These are phyloP conservation scores for Zarea fungicola DNA, from an alignment of 2,329 filamentous ascomycete genomes.

Conservation along the genomic window DNA sequence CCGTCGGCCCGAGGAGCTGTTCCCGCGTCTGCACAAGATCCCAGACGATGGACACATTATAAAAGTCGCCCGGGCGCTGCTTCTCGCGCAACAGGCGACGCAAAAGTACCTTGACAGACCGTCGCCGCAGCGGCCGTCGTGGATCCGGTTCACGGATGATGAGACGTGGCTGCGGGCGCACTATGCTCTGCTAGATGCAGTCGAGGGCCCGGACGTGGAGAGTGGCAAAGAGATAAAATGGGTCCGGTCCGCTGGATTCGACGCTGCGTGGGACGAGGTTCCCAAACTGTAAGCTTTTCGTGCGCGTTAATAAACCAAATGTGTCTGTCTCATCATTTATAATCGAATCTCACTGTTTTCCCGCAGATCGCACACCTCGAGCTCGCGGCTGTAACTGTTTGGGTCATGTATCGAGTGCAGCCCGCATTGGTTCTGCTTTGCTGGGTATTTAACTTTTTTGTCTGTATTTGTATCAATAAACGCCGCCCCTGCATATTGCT, in stretches of 20 bases:
- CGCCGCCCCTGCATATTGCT: conserved; percentile 13
- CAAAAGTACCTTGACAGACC: conserved; percentile 37
- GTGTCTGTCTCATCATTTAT: no score
- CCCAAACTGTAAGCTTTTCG: conserved; percentile 18
- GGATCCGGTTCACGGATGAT: conserved; percentile 48
- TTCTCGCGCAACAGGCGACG: conserved; percentile 53
- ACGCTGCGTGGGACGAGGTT: conserved; percentile 57
- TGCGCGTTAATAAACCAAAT: no score
- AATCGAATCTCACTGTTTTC: no score
- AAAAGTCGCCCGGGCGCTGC: conserved; percentile 68
- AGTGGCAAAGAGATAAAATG: conserved; percentile 40
- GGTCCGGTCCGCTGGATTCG: conserved; percentile 58
- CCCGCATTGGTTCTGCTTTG: neutral
- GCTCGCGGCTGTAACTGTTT: neutral
- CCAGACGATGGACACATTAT: conserved; percentile 76
- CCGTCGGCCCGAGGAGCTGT: conserved; percentile 42
- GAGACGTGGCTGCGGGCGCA: conserved; percentile 56
- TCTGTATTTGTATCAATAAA: conserved; percentile 16
- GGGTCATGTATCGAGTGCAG: neutral
- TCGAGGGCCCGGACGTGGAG: conserved; percentile 37
- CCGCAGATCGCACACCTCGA: neutral
- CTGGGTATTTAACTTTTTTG: conserved; percentile 15
- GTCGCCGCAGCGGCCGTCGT: conserved; percentile 33
- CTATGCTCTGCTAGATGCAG: conserved; percentile 58
- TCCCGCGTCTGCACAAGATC: conserved; percentile 41